These are phyloP conservation scores for Chenopodium album DNA, from an alignment of 148 eudicot species.

Conservation along the genomic window DNA sequence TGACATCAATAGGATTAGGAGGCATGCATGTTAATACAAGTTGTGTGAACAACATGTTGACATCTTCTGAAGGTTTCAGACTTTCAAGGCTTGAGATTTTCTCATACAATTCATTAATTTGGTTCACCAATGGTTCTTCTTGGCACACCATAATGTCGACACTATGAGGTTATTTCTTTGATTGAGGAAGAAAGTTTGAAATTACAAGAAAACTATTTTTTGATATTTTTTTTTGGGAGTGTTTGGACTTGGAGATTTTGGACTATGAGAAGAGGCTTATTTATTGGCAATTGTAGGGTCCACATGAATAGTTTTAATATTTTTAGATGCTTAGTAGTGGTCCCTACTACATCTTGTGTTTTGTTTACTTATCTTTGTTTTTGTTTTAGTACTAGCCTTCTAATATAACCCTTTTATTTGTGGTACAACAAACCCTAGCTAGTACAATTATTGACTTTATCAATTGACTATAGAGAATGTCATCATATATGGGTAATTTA, in stretches of 20 bases:
- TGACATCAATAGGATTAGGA: conserved; percentile 65
- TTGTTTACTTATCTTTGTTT: conserved; percentile 12
- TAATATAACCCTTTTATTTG: neutral
- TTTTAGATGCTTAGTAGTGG: neutral
- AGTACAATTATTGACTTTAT: neutral
- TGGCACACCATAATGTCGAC: conserved; percentile 41
- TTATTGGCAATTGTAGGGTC: conserved; percentile 41
- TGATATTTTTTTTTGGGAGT: conserved; percentile 10
- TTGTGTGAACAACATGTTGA: conserved; percentile 45
- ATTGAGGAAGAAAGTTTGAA: neutral
- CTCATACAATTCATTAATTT: conserved; percentile 36
- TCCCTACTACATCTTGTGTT: conserved; percentile 8
- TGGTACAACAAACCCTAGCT: conserved; percentile 11
- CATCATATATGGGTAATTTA: conserved; percentile 4
- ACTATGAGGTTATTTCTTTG: conserved; percentile 26
- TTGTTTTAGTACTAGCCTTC: neutral
- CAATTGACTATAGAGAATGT: conserved; percentile 2
- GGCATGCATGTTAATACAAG: conserved; percentile 75
- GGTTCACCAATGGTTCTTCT: conserved; percentile 40
- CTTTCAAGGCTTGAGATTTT: conserved; percentile 35
- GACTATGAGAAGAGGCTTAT: conserved; percentile 34
- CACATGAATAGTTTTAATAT: conserved; percentile 18
- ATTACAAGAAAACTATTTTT: neutral
- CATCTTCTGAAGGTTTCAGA: conserved; percentile 42
- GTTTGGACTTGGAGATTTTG: conserved; percentile 25